These are phyloP conservation scores for Mucuna pruriens DNA, from an alignment of 306 rosid species.

Conservation along the genomic window DNA sequence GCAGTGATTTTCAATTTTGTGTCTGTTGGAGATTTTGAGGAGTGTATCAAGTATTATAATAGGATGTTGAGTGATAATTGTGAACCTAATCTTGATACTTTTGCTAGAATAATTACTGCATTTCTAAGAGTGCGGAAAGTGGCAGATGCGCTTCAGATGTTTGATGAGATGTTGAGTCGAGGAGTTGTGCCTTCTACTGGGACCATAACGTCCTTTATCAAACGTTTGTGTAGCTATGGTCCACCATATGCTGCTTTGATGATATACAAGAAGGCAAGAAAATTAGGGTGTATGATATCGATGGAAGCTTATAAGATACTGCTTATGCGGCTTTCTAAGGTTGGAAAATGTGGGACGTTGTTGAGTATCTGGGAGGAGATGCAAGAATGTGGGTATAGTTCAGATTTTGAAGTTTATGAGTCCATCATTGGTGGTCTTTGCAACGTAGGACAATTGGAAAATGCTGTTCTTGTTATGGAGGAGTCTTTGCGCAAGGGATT, in stretches of 20 bases:
- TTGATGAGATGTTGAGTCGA: slow-evolving; percentile 75
- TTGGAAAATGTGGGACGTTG: slow-evolving; percentile 87
- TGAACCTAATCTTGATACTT: slow-evolving; percentile 66
- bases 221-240: slow-evolving; percentile 79
- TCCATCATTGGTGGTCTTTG: slow-evolving; percentile 74
- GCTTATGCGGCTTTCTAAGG: slow-evolving; percentile 79
- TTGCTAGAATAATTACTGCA: slow-evolving; percentile 58
- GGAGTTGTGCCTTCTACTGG: slow-evolving; percentile 73
- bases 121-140: slow-evolving; percentile 70
- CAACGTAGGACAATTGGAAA: slow-evolving; percentile 82
- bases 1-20: slow-evolving; percentile 75
- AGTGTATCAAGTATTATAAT: slow-evolving; percentile 62
- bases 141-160: slow-evolving; percentile 79
- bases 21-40: slow-evolving; percentile 56
- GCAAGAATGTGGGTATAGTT: slow-evolving; percentile 76
- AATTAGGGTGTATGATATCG: slow-evolving; percentile 65
- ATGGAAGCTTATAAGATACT: slow-evolving; percentile 72
- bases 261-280: slow-evolving; percentile 75
- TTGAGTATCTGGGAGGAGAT: slow-evolving; percentile 81
- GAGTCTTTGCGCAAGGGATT: slow-evolving; percentile 76
- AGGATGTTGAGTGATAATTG: slow-evolving; percentile 59
- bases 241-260: slow-evolving; percentile 89
- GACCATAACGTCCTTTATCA: slow-evolving; percentile 63
- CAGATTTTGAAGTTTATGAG: slow-evolving; percentile 82
- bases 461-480: slow-evolving; percentile 91